phyloP scores from a whole-genome alignment of 306 rosid genomes.

The Dalbergia oliveri region DNA sequence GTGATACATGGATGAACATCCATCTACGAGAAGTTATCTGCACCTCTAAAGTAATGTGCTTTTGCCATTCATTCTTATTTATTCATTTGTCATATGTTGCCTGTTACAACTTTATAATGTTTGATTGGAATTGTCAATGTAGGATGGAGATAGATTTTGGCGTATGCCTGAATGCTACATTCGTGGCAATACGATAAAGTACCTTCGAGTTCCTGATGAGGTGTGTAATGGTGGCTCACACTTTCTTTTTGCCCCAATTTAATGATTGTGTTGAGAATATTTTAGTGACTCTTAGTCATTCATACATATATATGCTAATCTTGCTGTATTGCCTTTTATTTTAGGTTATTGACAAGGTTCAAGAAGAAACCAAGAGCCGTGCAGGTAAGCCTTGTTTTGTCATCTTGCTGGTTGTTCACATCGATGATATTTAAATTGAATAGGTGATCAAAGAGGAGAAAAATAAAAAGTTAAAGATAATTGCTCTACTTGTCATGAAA shows the following conservation, averaged over 20 bases:
- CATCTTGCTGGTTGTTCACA: slow-evolving; percentile 28
- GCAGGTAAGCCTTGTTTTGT: slow-evolving; percentile 59
- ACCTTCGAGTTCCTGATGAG: slow-evolving; percentile 99
- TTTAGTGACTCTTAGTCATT: not conserved
- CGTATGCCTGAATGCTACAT: slow-evolving; percentile 98
- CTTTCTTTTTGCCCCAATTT: not conserved
- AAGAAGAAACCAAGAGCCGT: slow-evolving; percentile 97
- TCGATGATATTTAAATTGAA: slow-evolving; percentile 23
- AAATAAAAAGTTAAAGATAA: not conserved
- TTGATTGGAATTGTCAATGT: slow-evolving; percentile 37
- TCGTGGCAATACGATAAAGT: slow-evolving; percentile 96
- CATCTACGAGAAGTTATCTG: slow-evolving; percentile 99
- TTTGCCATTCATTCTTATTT: not conserved
- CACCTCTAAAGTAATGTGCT: slow-evolving; percentile 79
- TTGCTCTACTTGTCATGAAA: not conserved
- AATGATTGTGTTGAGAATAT: slow-evolving; percentile 17
- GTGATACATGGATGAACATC: slow-evolving; percentile 99
- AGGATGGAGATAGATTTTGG: slow-evolving; percentile 99
- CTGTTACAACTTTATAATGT: slow-evolving; percentile 14
- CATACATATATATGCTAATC: slow-evolving; percentile 34
- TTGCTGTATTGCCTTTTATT: slow-evolving; percentile 32
- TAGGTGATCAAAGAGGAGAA: not conserved
- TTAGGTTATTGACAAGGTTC: slow-evolving; percentile 98
- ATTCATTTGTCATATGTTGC: not conserved
- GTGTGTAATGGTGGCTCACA: slow-evolving; percentile 45